These are phyloP conservation scores for Harringtonia lauricola DNA, from an alignment of 2,329 filamentous ascomycete species.

Conservation along the genomic window DNA sequence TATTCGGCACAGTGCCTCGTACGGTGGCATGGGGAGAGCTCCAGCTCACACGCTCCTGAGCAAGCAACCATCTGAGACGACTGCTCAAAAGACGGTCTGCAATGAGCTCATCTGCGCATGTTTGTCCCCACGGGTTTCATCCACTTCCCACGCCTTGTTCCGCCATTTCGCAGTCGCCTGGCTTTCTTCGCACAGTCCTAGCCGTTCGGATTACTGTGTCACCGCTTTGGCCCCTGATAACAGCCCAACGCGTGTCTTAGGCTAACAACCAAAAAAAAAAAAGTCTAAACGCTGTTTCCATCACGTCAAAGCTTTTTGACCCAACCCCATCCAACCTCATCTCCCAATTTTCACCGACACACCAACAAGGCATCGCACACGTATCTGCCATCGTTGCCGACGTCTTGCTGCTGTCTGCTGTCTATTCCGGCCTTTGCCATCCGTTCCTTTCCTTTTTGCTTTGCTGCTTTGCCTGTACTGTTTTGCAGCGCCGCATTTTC, in stretches of 20 bases:
- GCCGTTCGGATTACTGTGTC: not conserved
- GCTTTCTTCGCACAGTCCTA: not conserved
- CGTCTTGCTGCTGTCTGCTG: not conserved
- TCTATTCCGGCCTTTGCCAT: not conserved
- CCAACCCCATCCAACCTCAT: not conserved
- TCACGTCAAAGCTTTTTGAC: not conserved
- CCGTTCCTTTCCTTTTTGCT: not conserved
- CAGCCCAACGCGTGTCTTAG: constrained; percentile 3
- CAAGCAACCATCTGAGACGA: too few relatives aligned
- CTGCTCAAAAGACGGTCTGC: too few relatives aligned
- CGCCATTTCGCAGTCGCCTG: too few relatives aligned
- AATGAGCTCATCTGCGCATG: too few relatives aligned
- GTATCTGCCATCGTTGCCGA: not conserved
- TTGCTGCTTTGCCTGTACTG: not conserved
- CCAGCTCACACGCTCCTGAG: too few relatives aligned
- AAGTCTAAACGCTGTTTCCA: not conserved
- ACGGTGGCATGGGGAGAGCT: too few relatives aligned
- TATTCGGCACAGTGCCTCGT: too few relatives aligned
- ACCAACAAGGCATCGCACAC: not conserved
- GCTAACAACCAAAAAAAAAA: not conserved
- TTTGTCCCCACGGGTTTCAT: too few relatives aligned
- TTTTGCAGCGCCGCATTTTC: too few relatives aligned
- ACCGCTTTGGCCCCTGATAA: constrained; percentile 1
- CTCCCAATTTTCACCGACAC: not conserved
- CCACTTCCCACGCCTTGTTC: too few relatives aligned